A percentile compares a stretch with the other conserved stretches of the same genome.
phyloP scores from a whole-genome alignment of 2,329 filamentous ascomycete genomes.

The Metarhizium anisopliae region DNA sequence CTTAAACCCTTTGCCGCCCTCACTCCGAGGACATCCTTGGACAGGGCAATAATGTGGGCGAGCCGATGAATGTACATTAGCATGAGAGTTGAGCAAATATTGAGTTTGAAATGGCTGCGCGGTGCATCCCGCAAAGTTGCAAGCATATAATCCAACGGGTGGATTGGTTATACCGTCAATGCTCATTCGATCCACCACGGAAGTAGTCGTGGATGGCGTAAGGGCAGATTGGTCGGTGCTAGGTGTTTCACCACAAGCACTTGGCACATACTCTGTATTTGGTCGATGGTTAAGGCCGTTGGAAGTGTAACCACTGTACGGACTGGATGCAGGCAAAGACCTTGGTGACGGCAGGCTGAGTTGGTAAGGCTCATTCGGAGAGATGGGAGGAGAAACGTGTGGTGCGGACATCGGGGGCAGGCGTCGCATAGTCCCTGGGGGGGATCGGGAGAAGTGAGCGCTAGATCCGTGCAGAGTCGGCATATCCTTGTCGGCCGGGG shows the following conservation, averaged over 20 bases:
- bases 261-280: slow-evolving; percentile 34
- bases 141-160: slow-evolving; percentile 45
- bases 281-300: slow-evolving; percentile 25
- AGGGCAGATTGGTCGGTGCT: slow-evolving; percentile 34
- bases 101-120: slow-evolving; percentile 70
- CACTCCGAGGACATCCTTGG: slow-evolving; percentile 50
- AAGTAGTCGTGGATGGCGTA: slow-evolving; percentile 30
- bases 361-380: slow-evolving; percentile 37
- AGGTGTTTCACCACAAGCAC: slow-evolving; percentile 35
- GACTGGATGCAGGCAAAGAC: slow-evolving; percentile 28
- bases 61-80: slow-evolving; percentile 59
- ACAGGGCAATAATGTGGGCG: slow-evolving; percentile 60
- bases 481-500: slow-evolving; percentile 23
- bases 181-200: slow-evolving; percentile 45
- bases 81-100: slow-evolving; percentile 70
- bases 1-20: slow-evolving; percentile 61
- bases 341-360: slow-evolving; percentile 39
- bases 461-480: slow-evolving; percentile 13
- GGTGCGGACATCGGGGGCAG: slow-evolving; percentile 20
- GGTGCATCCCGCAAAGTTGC: slow-evolving; percentile 53
- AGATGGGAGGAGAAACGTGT: slow-evolving; percentile 37
- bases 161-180: slow-evolving; percentile 49
- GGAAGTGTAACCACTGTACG: slow-evolving; percentile 26
- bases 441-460: slow-evolving; percentile 24
- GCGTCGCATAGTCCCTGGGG: slow-evolving; percentile 22